Percentiles rank a stretch among this genome's conserved stretches.
These are phyloP conservation scores for Haplographium delicatum DNA, from an alignment of 495 filamentous ascomycete species.

Conservation along the genomic window DNA sequence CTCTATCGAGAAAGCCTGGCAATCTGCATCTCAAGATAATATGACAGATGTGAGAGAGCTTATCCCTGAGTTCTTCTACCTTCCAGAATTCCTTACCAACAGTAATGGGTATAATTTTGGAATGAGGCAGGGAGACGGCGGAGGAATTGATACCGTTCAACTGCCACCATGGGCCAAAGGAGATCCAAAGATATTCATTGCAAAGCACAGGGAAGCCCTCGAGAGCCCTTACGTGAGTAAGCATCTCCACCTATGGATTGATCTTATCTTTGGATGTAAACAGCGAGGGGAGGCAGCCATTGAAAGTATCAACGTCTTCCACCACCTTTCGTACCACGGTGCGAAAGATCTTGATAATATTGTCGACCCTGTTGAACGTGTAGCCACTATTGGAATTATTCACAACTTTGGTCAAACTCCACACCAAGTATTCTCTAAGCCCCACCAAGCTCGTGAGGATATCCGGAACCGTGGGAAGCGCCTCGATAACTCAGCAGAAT, in stretches of 20 bases:
- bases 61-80: slow-evolving; percentile 94
- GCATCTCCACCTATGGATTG: slow-evolving; percentile 91
- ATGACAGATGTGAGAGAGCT: slow-evolving; percentile 92
- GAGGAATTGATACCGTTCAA: slow-evolving; percentile 73
- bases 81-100: slow-evolving; percentile 90
- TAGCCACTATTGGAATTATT: slow-evolving; percentile 89
- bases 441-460: slow-evolving; percentile 70
- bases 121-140: slow-evolving; percentile 69
- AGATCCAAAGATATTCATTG: slow-evolving; percentile 91
- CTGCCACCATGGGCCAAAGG: slow-evolving; percentile 96
- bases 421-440: slow-evolving; percentile 81
- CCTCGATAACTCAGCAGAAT: slow-evolving; percentile 73
- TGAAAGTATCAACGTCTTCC: slow-evolving; percentile 91
- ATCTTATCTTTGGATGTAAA: slow-evolving; percentile 91
- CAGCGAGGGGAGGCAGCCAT: slow-evolving; percentile 91
- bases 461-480: slow-evolving; percentile 53
- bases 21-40: slow-evolving; percentile 81
- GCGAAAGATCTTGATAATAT: slow-evolving; percentile 91
- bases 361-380: slow-evolving; percentile 74
- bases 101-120: slow-evolving; percentile 94
- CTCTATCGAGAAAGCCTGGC: slow-evolving; percentile 87
- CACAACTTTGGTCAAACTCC: slow-evolving; percentile 99
- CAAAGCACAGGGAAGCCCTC: slow-evolving; percentile 88
- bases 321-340: slow-evolving; percentile 89
- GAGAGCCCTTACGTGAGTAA: slow-evolving; percentile 92